Conservation (phyloP, 768 basidiomycete genomes). For the Leucocoprinus leucothites region DNA sequence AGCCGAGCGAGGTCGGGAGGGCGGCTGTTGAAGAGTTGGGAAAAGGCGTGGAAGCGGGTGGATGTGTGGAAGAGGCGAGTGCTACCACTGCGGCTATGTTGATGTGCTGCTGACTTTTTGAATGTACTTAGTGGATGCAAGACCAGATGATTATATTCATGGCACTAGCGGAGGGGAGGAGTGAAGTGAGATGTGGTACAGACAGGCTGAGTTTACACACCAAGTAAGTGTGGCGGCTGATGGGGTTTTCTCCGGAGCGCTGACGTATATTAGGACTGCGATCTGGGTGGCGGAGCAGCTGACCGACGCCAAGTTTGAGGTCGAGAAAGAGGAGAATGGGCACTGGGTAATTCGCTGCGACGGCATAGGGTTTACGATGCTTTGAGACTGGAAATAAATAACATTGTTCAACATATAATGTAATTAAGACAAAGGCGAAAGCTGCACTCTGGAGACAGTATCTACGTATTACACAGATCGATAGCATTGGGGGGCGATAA, state of each 20-base stretch:
- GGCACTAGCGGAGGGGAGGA: conserved; percentile 66
- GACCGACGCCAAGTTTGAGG: conserved; percentile 60
- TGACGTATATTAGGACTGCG: conserved; percentile 44
- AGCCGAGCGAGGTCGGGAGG: conserved; percentile 47
- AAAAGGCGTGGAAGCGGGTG: conserved; percentile 56
- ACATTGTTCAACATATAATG: conserved; percentile 4
- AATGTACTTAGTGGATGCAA: conserved; percentile 40
- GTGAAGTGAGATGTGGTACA: conserved; percentile 49
- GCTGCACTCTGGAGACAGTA: background rate
- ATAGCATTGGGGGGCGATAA: too few relatives aligned
- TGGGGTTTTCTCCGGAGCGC: background rate
- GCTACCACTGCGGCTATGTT: background rate
- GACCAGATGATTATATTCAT: conserved; percentile 81
- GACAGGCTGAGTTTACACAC: conserved; percentile 69
- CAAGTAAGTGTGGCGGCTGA: conserved; percentile 38
- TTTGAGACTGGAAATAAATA: conserved; percentile 7
- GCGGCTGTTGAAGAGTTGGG: conserved; percentile 60
- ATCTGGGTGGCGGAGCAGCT: conserved; percentile 72
- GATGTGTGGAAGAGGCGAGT: conserved; percentile 71
- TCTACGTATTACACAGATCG: conserved; percentile 22
- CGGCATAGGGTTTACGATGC: conserved; percentile 58
- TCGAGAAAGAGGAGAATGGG: conserved; percentile 41
- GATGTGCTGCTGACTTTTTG: background rate
- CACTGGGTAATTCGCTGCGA: conserved; percentile 52
- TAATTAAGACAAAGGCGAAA: background rate